Conservation (phyloP, 331 rosid genomes). For the Cydonia oblonga region DNA sequence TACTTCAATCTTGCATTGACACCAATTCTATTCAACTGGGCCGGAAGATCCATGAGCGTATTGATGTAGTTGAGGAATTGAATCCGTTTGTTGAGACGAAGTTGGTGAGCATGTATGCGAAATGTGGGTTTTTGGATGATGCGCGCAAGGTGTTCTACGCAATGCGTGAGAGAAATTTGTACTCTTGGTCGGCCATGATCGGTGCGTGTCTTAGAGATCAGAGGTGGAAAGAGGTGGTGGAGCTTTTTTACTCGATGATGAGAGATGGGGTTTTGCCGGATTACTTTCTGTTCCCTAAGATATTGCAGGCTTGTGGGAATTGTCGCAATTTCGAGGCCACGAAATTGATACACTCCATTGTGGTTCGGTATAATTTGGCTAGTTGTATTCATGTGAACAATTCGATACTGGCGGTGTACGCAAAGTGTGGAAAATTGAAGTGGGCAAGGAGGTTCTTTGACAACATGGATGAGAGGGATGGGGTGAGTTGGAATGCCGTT, state of each 20-base stretch:
- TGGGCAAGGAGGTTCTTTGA: conserved; percentile 47
- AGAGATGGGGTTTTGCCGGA: conserved; percentile 63
- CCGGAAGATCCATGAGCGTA: conserved; percentile 61
- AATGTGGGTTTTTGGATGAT: conserved; percentile 54
- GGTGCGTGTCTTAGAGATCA: conserved; percentile 69
- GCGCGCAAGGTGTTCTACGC: conserved; percentile 70
- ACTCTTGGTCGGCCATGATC: conserved; percentile 92
- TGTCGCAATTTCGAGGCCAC: conserved; percentile 38
- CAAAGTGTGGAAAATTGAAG: conserved; percentile 55
- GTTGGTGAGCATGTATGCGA: conserved; percentile 76
- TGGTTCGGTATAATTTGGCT: conserved; percentile 39
- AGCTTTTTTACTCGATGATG: conserved; percentile 57
- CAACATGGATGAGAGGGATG: conserved; percentile 48
- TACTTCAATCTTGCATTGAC: conserved; percentile 72
- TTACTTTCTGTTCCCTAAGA: conserved; percentile 55
- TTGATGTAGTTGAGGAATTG: conserved; percentile 32
- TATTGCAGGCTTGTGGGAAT: conserved; percentile 69
- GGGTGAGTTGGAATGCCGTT: conserved; percentile 61
- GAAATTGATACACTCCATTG: conserved; percentile 59
- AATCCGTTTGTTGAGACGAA: conserved; percentile 76
- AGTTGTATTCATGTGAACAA: conserved; percentile 28
- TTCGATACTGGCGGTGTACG: conserved; percentile 59
- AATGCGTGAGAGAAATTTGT: conserved; percentile 74
- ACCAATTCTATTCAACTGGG: conserved; percentile 47
- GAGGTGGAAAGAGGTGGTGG: conserved; percentile 58